Evolutionary conservation across 257 asterid genomes (phyloP), one percentile per base, ranked within the genome.

Genomic region (Capsicum chinense): DNA sequence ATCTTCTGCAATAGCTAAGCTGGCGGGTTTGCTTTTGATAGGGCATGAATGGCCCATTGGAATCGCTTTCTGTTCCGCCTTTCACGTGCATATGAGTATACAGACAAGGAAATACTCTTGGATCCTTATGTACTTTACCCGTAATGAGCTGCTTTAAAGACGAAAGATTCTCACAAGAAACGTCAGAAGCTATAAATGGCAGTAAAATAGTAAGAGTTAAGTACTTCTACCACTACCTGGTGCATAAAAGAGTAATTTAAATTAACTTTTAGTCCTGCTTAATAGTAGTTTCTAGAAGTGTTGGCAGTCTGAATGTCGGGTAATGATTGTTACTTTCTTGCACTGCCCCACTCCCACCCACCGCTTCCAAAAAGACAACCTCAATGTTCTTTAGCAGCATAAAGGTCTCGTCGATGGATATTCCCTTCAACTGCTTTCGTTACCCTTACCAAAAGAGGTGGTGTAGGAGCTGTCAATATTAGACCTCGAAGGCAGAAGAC

Each of bases 1-100:
- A 0, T 71, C 57, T n/a, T 71, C 58, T 19, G 39, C 8, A 44
- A 17, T 74, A 50, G 62, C 62, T 74, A 44, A 50, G n/a, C 62
- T 50, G 60, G 3, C 19, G 44, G 21, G 21, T 48, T 12, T 74
- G 60, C 60, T 74, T 74, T 74, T 21, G 44, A 74, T 48, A 60
- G 44, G 19, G 80, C 7, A 62, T 15, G 62, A 50, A 74, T 74
- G 80, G 21, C 57, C 60, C 62, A 19, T 74, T 47, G 57, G 60
- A 74, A 74, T 74, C 80, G 50, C 62, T 74, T 74, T 74, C 19
- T 50, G 80, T 50, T 74, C 60, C 80, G 42, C 39, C 62, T 50
- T 74, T 74, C 80, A 50, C 21, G 62, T 13, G 60, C 33, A 26
- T 17, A 74, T 44, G 4, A 73, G 80, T 47, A 73, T 73, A 48